A percentile compares a stretch with the other conserved stretches of the same genome.
These are phyloP conservation scores for Candida sanyaensis DNA, from an alignment of 1,139 yeast genomes.

Conservation along the genomic window DNA sequence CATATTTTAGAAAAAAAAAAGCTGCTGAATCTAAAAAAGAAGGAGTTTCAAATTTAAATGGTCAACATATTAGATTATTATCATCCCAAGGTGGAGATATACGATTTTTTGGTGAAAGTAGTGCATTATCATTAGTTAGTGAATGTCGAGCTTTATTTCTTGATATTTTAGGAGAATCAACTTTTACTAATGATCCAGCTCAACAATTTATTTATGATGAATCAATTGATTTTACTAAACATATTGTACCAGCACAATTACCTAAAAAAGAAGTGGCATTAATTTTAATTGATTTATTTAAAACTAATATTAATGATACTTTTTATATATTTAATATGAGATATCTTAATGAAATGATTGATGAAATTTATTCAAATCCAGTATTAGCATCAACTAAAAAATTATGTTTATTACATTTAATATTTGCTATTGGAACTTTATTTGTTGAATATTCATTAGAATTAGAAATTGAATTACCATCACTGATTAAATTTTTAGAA, in stretches of 20 bases:
- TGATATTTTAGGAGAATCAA: conserved; percentile 14
- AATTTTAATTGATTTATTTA: conserved; percentile 28
- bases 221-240: conserved; percentile 21
- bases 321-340: conserved; percentile 36
- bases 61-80: conserved; percentile 19
- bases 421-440: conserved; percentile 42
- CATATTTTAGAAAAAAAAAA: conserved; percentile 2
- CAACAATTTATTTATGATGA: conserved; percentile 33
- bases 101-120: conserved; percentile 27
- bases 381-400: conserved; percentile 12
- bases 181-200: conserved; percentile 36
- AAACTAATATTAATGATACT: conserved; percentile 34
- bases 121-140: conserved; percentile 25
- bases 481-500: conserved; percentile 27
- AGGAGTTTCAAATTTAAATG: conserved; percentile 17
- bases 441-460: conserved; percentile 21
- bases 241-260: conserved; percentile 23
- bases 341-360: conserved; percentile 21
- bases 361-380: conserved; percentile 25
- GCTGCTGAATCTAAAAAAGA: conserved; percentile 9
- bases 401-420: conserved; percentile 29
- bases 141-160: conserved; percentile 24
- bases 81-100: conserved; percentile 21
- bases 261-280: conserved; percentile 24
- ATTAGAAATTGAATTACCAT: conserved; percentile 17